These are phyloP conservation scores for Gnomoniopsis sp. DNA, from an alignment of 2,329 filamentous ascomycete species.

Conservation along the genomic window DNA sequence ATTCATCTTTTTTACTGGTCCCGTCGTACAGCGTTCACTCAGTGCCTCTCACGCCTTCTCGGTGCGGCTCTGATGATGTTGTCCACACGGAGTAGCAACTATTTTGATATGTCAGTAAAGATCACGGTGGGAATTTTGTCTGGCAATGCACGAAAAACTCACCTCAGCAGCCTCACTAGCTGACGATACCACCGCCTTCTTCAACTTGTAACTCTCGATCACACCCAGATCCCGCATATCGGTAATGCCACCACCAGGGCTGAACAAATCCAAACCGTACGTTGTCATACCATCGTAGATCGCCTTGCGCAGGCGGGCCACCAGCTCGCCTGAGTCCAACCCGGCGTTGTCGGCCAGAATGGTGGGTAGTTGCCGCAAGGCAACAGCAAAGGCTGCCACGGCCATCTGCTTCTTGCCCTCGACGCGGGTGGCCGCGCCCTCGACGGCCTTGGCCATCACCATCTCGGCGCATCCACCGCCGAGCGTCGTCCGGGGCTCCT, in stretches of 20 bases:
- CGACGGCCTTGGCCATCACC: constrained; percentile 98
- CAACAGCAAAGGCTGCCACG: constrained; percentile 83
- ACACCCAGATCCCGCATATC: constrained; percentile 97
- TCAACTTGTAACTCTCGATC: constrained; percentile 97
- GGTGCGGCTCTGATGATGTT: constrained; percentile 96
- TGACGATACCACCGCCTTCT: constrained; percentile 94
- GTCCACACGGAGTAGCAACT: constrained; percentile 90
- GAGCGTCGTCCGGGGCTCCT: constrained; percentile 88
- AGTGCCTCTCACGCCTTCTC: constrained; percentile 74
- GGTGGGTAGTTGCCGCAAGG: constrained; percentile 88
- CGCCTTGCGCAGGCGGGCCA: constrained; percentile 85
- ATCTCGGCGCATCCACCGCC: constrained; percentile 97
- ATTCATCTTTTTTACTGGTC: neutral
- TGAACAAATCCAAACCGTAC: constrained; percentile 84
- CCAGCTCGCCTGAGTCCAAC: constrained; percentile 90
- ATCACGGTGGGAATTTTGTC: constrained; percentile 23
- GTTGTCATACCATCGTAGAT: constrained; percentile 94
- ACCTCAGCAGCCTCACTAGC: constrained; percentile 96
- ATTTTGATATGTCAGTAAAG: constrained; percentile 13
- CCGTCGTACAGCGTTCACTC: constrained; percentile 23
- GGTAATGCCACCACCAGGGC: constrained; percentile 84
- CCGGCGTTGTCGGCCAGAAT: constrained; percentile 97
- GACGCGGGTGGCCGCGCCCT: constrained; percentile 86
- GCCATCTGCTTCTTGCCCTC: constrained; percentile 96
- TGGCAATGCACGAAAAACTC: constrained; percentile 32